Conservation (phyloP, 75 land plant species). For the Larix kaempferi region DNA sequence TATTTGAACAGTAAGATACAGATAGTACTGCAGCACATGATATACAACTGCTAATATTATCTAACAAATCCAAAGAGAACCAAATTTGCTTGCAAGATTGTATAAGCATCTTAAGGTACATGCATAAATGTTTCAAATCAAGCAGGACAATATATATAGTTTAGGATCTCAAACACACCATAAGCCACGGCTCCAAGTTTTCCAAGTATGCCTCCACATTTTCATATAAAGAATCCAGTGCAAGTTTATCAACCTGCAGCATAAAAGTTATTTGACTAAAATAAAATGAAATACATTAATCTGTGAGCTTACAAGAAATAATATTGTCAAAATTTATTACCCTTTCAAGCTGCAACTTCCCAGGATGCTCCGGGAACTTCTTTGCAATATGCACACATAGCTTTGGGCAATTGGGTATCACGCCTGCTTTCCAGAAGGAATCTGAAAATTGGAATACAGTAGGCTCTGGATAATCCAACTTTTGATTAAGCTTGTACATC, state of each 20-base stretch:
- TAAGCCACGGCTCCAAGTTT: conserved; percentile 90
- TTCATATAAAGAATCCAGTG: conserved; percentile 71
- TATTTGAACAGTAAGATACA: background rate
- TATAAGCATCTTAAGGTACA: background rate
- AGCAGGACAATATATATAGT: background rate
- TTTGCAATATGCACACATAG: conserved; percentile 73
- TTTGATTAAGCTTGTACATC: conserved; percentile 70
- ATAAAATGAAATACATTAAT: background rate
- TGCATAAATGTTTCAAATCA: background rate
- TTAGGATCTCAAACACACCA: conserved; percentile 36
- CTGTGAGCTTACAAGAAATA: background rate
- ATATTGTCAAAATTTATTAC: conserved; percentile 30
- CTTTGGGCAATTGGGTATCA: conserved; percentile 82
- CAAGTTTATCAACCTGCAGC: conserved; percentile 88
- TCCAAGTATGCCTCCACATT: conserved; percentile 64
- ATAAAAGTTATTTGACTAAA: background rate
- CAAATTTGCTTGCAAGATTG: background rate
- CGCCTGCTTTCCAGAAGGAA: conserved; percentile 85
- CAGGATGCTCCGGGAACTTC: conserved; percentile 94
- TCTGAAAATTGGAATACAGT: conserved; percentile 59
- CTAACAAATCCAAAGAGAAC: background rate
- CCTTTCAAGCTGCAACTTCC: conserved; percentile 84
- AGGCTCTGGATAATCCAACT: conserved; percentile 69
- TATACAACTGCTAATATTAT: background rate
- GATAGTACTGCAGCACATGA: background rate